Conservation (phyloP, 2,329 filamentous ascomycete genomes). For the Pseudogymnoascus sp. region DNA sequence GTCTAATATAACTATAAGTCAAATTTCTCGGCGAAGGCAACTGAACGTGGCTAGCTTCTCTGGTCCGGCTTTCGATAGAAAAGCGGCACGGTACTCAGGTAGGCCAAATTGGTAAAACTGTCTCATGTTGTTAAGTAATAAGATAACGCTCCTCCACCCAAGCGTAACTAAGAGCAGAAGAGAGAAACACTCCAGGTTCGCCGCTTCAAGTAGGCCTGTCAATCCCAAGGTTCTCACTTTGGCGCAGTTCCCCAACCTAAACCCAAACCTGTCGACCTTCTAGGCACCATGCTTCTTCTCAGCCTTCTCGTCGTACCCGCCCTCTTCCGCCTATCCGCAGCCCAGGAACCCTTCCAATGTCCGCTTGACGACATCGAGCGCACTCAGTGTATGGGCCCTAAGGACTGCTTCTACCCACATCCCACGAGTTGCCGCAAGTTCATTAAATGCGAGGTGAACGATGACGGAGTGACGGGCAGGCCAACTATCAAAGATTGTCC, state of each 20-base stretch:
- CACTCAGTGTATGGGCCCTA: background rate
- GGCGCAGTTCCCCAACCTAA: background rate
- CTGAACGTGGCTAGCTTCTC: background rate
- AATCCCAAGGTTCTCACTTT: background rate
- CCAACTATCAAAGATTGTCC: background rate
- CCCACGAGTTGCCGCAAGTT: background rate
- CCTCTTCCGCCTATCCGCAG: background rate
- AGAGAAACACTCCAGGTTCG: background rate
- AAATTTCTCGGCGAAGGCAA: background rate
- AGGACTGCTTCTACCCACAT: background rate
- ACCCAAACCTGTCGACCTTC: background rate
- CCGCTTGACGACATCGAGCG: background rate
- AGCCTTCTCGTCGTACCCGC: background rate
- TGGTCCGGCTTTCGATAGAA: background rate
- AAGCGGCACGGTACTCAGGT: background rate
- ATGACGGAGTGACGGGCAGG: background rate
- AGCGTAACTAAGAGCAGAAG: background rate
- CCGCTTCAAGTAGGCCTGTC: background rate
- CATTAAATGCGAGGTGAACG: background rate
- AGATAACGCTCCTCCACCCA: too few species aligned
- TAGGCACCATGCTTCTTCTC: background rate
- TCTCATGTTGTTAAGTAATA: background rate
- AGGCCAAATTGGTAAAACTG: background rate
- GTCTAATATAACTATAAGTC: background rate
- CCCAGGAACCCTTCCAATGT: background rate